phyloP scores from a whole-genome alignment of 2,329 filamentous ascomycete genomes.

The Aspergillus sp. region DNA sequence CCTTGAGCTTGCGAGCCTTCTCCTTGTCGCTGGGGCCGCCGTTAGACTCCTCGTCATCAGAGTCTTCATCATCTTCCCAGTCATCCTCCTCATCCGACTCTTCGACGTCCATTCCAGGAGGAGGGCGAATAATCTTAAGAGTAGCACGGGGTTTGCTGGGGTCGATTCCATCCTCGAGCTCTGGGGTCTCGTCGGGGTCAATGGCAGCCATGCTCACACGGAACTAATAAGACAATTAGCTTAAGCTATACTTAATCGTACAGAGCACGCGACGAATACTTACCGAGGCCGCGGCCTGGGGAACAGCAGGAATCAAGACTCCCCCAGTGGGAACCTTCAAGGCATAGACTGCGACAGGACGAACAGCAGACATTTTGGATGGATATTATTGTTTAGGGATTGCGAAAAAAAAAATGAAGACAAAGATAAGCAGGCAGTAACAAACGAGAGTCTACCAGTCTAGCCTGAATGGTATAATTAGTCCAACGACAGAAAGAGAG shows the following conservation, averaged over 20 bases:
- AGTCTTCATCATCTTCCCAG: constrained; percentile 42
- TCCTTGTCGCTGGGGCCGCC: constrained; percentile 85
- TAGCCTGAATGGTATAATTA: background rate
- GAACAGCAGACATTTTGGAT: constrained; percentile 40
- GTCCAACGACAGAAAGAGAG: background rate
- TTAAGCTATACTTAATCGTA: background rate
- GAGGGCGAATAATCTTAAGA: constrained; percentile 79
- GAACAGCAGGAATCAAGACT: constrained; percentile 69
- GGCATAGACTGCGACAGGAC: constrained; percentile 77
- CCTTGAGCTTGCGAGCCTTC: constrained; percentile 81
- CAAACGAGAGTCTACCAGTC: background rate
- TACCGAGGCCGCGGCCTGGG: constrained; percentile 78
- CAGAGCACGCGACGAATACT: constrained; percentile 34
- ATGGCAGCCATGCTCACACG: constrained; percentile 98
- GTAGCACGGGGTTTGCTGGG: constrained; percentile 68
- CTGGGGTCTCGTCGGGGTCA: constrained; percentile 72
- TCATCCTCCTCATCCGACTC: constrained; percentile 61
- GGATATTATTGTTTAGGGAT: constrained; percentile 1
- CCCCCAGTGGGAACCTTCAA: constrained; percentile 83
- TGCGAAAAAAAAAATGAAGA: constrained; percentile 1
- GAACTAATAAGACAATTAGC: constrained; percentile 53
- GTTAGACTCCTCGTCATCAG: constrained; percentile 74
- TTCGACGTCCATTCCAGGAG: constrained; percentile 51
- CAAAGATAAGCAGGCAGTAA: background rate
- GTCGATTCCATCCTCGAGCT: constrained; percentile 58